Percentiles rank a stretch among this genome's conserved stretches.
phyloP scores from a whole-genome alignment of 1,139 yeast genomes.

The Suhomyces ambrosiae region DNA sequence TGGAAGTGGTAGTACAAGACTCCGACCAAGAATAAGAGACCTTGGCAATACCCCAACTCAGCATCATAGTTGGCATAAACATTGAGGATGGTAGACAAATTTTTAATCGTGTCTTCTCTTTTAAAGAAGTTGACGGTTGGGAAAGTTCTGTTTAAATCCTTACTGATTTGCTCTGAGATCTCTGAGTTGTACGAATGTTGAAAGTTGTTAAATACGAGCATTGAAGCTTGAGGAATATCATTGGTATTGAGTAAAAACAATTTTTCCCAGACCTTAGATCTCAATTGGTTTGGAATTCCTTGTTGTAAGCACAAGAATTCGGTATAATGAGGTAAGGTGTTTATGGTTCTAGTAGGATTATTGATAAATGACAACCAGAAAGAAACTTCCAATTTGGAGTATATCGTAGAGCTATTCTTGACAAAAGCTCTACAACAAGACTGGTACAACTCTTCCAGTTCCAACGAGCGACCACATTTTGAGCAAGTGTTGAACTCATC shows the following conservation, averaged over 20 bases:
- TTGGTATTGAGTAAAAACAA: constrained; percentile 34
- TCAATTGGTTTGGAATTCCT: constrained; percentile 43
- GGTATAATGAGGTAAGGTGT: constrained; percentile 51
- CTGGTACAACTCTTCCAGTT: constrained; percentile 16
- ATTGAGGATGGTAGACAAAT: constrained; percentile 59
- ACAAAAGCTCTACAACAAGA: constrained; percentile 26
- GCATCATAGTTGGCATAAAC: constrained; percentile 70
- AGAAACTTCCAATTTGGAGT: constrained; percentile 37
- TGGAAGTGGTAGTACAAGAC: constrained; percentile 57
- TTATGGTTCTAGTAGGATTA: constrained; percentile 48
- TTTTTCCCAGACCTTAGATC: constrained; percentile 42
- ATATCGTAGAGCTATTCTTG: constrained; percentile 20
- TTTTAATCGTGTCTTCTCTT: constrained; percentile 42
- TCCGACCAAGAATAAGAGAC: constrained; percentile 66
- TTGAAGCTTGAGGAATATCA: constrained; percentile 40
- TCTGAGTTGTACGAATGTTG: constrained; percentile 48
- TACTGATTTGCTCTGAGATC: constrained; percentile 55
- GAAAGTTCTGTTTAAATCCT: constrained; percentile 66
- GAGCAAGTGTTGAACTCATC: constrained; percentile 44
- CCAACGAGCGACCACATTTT: constrained; percentile 28
- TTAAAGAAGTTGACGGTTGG: constrained; percentile 58
- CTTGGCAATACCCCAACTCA: constrained; percentile 75
- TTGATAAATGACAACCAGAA: constrained; percentile 51
- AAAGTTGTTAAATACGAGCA: constrained; percentile 40
- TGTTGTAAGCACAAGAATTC: constrained; percentile 43